Percentiles rank a stretch among this genome's conserved stretches.
phyloP scores from a whole-genome alignment of 768 basidiomycete genomes.

The Rhodocollybia butyracea region DNA sequence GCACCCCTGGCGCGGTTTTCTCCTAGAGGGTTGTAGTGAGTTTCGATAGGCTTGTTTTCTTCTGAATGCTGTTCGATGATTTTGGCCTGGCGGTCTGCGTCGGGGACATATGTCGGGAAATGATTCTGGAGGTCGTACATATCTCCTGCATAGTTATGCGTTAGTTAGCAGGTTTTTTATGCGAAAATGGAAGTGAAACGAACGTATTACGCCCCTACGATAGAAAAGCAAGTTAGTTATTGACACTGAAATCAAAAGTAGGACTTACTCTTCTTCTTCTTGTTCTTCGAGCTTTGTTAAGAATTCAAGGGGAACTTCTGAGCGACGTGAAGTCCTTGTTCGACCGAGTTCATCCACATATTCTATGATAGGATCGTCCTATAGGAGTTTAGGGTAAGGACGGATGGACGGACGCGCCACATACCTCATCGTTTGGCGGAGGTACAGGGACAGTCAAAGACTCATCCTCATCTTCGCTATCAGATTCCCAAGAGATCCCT shows the following conservation, averaged over 20 bases:
- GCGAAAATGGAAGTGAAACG: constrained; percentile 15
- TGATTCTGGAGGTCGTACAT: constrained; percentile 80
- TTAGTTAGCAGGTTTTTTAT: neutral
- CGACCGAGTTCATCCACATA: constrained; percentile 89
- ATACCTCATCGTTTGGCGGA: constrained; percentile 38
- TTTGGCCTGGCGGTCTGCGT: constrained; percentile 72
- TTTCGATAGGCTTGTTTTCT: constrained; percentile 63
- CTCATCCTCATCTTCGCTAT: constrained; percentile 79
- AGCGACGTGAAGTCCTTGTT: constrained; percentile 60
- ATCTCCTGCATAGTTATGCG: constrained; percentile 50
- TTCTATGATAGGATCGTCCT: constrained; percentile 80
- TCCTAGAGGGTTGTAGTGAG: constrained; percentile 77
- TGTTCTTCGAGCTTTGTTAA: constrained; percentile 42
- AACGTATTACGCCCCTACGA: constrained; percentile 59
- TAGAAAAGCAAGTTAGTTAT: constrained; percentile 5
- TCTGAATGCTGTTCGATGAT: constrained; percentile 71
- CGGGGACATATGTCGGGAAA: constrained; percentile 87
- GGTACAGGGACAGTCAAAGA: constrained; percentile 57
- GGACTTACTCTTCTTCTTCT: constrained; percentile 58
- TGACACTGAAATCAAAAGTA: neutral
- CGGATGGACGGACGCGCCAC: too few relatives aligned
- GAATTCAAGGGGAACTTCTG: constrained; percentile 74
- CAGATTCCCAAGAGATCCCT: constrained; percentile 50
- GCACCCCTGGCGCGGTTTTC: constrained; percentile 91
- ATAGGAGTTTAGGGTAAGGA: too few relatives aligned